Evolutionary conservation across 2,329 filamentous ascomycete genomes (phyloP), one percentile per base, ranked within the genome.

Genomic region (Huntiella abstrusa): DNA sequence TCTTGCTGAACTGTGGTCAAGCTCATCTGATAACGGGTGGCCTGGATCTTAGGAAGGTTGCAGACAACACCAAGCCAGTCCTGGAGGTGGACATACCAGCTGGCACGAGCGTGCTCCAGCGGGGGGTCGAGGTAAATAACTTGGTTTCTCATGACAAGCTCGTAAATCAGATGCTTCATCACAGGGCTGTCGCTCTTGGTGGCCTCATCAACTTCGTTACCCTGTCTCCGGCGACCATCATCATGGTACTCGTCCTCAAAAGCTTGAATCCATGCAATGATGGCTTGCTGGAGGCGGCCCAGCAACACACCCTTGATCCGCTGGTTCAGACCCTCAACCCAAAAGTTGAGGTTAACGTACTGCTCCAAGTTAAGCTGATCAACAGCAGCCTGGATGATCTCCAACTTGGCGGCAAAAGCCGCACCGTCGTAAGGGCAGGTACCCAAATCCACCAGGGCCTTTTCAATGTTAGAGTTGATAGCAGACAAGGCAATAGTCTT

Each of bases 131-230:
- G 73, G 57, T 93, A 94, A 54, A 99, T 94, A 53, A 95, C 82
- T 60, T 98, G 91, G 55, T 96, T 96, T 32, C 84, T 83, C 85
- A 98, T 98, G 4, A 85, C 91, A 46, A 99, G 80, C 59, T 98
- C 91, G 54, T 95, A 84, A 12, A 91, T 71, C 17, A 93, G 71
- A 28, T 73, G 75, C 55, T 73, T 77, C 63, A 93, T 76, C 3
- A 69, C 69, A 0, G 84, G 83, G 3, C 64, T 63, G 48, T 75
- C 69, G 32, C 64, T 63, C 52, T 66, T 70, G 39, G 54, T 52
- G 42, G 64, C 62, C 28, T 71, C 69, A 4, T 60, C 59, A 10
- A 58, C 56, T 7, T 64, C 64, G 6, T 61, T 61, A 15, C 64
- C 52, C 52, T 66, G 65, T 54, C 71, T 75, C 43, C 71, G 66